Base-by-base conservation (phyloP, 1,284 basidiomycete species). In the Puccinia triticina region DNA sequence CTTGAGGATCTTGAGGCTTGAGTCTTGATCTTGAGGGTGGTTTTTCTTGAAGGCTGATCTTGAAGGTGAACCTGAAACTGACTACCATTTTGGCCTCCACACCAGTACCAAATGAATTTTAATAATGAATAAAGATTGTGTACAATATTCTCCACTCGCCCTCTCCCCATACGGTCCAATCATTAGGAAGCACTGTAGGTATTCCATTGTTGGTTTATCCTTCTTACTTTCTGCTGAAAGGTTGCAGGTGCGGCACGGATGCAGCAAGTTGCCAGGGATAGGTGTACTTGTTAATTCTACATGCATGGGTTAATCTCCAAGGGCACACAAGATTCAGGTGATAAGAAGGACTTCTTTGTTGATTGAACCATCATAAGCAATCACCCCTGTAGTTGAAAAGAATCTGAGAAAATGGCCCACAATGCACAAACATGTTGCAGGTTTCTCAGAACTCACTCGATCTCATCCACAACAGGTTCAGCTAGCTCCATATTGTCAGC, bases 401-500 rank as follows among this genome's bases (percentile, higher is more conserved):
- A n/a, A n/a, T n/a, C n/a, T n/a, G n/a, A n/a, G n/a, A n/a, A n/a
- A n/a, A n/a, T n/a, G n/a, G n/a, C n/a, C n/a, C n/a, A n/a, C n/a
- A n/a, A n/a, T n/a, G n/a, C n/a, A n/a, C n/a, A n/a, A n/a, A n/a
- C n/a, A n/a, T n/a, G n/a, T n/a, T n/a, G n/a, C n/a, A n/a, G n/a
- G n/a, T n/a, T n/a, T n/a, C n/a, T n/a, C n/a, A n/a, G n/a, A n/a
- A n/a, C n/a, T n/a, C n/a, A n/a, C n/a, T n/a, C n/a, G n/a, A n/a
- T n/a, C n/a, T 77, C 32, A 18, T 10, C 10, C 4, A 66, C 57
- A 21, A 77, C n/a, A n/a, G 26, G 16, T 5, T n/a, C 75, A n/a
- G 37, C 75, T 37, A 77, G 40, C 40, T 77, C 75, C 43, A 77
- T 26, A n/a, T 34, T 34, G 16, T 29, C 40, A 0, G 55, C 57